Percentiles rank a stretch among this genome's conserved stretches.
phyloP scores from a whole-genome alignment of 2,329 filamentous ascomycete species.

The Magnaporthales sp. region DNA sequence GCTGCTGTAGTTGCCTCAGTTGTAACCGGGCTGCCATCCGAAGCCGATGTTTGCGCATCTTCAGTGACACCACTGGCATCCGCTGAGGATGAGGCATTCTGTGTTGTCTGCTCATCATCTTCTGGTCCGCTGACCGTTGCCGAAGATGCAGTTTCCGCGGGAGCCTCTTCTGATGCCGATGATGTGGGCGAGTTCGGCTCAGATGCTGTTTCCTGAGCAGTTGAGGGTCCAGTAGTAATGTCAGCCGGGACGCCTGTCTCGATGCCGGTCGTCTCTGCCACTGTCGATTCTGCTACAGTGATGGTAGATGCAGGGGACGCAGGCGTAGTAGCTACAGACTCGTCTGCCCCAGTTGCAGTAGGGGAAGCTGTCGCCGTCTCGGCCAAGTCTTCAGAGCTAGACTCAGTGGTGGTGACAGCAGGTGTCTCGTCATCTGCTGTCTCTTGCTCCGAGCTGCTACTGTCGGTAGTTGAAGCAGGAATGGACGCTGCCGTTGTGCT shows the following conservation, averaged over 20 bases:
- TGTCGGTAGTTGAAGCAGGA: neutral
- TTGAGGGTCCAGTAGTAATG: neutral
- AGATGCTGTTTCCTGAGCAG: neutral
- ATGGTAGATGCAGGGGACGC: neutral
- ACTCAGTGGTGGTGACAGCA: neutral
- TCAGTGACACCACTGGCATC: neutral
- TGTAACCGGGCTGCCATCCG: neutral
- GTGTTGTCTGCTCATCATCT: neutral
- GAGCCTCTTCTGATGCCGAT: neutral
- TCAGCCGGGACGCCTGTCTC: neutral
- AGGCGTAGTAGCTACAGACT: neutral
- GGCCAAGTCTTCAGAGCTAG: neutral
- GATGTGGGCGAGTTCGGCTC: neutral
- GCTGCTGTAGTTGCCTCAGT: neutral
- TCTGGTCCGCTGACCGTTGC: neutral
- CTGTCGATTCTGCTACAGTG: neutral
- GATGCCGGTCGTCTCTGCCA: neutral
- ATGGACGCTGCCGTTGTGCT: neutral
- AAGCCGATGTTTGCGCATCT: neutral
- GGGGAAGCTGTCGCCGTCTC: neutral
- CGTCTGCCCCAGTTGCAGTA: neutral
- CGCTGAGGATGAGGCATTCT: neutral
- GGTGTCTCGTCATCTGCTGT: neutral
- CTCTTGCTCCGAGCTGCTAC: neutral
- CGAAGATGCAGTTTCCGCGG: neutral